Conservation (phyloP, 2,329 filamentous ascomycete genomes). For the Fusarium marasasianum region DNA sequence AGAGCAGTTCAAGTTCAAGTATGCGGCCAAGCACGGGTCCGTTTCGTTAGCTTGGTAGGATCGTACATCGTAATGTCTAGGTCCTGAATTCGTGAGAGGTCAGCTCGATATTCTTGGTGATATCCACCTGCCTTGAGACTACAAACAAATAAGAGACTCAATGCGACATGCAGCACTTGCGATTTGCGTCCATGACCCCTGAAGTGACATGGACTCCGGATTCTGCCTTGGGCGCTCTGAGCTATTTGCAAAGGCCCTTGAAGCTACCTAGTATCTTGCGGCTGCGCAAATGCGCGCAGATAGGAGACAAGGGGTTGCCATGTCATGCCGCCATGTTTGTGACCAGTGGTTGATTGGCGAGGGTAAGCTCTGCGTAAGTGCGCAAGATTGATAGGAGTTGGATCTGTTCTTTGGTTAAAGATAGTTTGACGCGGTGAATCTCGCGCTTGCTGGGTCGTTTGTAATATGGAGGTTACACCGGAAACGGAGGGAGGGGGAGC, state of each 20-base stretch:
- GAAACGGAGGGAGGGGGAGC: background rate
- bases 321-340: background rate
- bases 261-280: accelerated
- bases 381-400: background rate
- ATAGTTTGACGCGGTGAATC: accelerated
- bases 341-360: background rate
- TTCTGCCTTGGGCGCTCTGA: background rate
- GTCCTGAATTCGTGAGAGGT: background rate
- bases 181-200: background rate
- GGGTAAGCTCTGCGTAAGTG: background rate
- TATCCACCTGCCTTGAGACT: background rate
- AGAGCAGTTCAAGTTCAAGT: background rate
- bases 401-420: too few species aligned
- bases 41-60: background rate
- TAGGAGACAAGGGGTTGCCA: background rate
- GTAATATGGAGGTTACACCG: background rate
- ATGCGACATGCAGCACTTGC: background rate
- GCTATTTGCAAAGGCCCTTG: too few species aligned
- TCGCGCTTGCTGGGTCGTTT: background rate
- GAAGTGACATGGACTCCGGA: too few species aligned
- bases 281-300: background rate
- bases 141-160: background rate
- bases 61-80: background rate
- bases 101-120: background rate
- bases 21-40: background rate